A percentile compares a stretch with the other conserved stretches of the same genome.
Conservation (phyloP, 1,284 basidiomycete species). For the Leccinum glutinopallens region DNA sequence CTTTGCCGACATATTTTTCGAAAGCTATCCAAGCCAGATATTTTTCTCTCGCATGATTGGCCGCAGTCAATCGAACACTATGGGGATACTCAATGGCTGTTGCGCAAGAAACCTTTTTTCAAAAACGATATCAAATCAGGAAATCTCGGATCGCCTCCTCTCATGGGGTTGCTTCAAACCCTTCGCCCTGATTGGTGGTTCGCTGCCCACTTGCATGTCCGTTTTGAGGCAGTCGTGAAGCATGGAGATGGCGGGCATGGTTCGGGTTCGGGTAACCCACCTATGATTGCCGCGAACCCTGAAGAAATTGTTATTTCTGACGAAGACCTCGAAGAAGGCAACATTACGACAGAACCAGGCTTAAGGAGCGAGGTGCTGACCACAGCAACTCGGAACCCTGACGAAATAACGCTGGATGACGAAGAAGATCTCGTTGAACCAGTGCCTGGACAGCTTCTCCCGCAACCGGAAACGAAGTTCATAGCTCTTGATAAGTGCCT, state of each 20-base stretch:
- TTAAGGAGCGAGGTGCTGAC: constrained; percentile 1
- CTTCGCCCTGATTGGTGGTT: constrained; percentile 95
- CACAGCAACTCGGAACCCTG: constrained; percentile 51
- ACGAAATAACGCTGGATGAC: constrained; percentile 70
- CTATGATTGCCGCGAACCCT: constrained; percentile 44
- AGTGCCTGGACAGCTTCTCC: constrained; percentile 37
- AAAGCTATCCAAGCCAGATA: constrained; percentile 63
- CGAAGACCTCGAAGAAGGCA: constrained; percentile 42
- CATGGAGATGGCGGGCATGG: constrained; percentile 18
- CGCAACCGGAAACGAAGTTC: constrained; percentile 65
- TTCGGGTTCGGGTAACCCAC: background rate
- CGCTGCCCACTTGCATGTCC: constrained; percentile 90
- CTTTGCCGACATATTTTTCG: constrained; percentile 7
- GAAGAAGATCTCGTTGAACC: constrained; percentile 53
- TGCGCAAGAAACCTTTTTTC: constrained; percentile 85
- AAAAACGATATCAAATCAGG: constrained; percentile 71
- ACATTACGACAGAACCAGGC: constrained; percentile 5
- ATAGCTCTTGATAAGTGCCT: constrained; percentile 94
- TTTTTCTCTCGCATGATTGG: constrained; percentile 98
- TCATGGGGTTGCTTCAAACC: constrained; percentile 75
- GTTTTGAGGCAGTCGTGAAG: constrained; percentile 69
- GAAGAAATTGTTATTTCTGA: constrained; percentile 70
- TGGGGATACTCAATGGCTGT: constrained; percentile 69
- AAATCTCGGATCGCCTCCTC: constrained; percentile 86
- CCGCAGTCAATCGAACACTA: constrained; percentile 84